phyloP scores from a whole-genome alignment of 2,329 filamentous ascomycete species.

The Scytalidium lignicola region DNA sequence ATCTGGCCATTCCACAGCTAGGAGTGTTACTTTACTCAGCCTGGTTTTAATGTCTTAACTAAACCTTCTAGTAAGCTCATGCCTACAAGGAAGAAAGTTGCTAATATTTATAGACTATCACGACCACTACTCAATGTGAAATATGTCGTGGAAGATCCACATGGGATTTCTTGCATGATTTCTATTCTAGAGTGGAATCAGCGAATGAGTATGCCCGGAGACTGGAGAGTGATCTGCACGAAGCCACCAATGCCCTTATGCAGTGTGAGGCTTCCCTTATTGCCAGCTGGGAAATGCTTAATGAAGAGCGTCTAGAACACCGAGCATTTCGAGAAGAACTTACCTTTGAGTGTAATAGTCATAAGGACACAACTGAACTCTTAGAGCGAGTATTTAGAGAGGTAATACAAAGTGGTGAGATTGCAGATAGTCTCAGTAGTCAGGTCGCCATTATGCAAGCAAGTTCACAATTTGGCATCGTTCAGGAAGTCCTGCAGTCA shows the following conservation, averaged over 20 bases:
- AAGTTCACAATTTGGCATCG: background rate
- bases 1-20: too few species aligned
- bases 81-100: background rate
- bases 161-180: constrained; percentile 10
- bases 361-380: constrained; percentile 7
- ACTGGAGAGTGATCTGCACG: constrained; percentile 7
- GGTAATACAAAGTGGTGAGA: constrained; percentile 5
- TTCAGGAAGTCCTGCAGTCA: background rate
- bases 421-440: constrained; percentile 2
- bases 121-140: constrained; percentile 3
- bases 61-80: constrained; percentile 4
- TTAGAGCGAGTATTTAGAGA: constrained; percentile 8
- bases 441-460: background rate
- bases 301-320: constrained; percentile 2
- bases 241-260: constrained; percentile 4
- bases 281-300: background rate
- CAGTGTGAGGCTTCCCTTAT: background rate
- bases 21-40: too few species aligned
- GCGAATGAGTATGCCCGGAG: constrained; percentile 2
- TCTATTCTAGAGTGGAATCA: constrained; percentile 8
- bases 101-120: constrained; percentile 1
- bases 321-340: constrained; percentile 2
- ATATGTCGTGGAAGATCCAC: constrained; percentile 6
- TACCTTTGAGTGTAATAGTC: background rate
- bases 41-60: background rate